phyloP scores from a whole-genome alignment of 2,329 filamentous ascomycete genomes.

The Sarocladiaceae sp. region DNA sequence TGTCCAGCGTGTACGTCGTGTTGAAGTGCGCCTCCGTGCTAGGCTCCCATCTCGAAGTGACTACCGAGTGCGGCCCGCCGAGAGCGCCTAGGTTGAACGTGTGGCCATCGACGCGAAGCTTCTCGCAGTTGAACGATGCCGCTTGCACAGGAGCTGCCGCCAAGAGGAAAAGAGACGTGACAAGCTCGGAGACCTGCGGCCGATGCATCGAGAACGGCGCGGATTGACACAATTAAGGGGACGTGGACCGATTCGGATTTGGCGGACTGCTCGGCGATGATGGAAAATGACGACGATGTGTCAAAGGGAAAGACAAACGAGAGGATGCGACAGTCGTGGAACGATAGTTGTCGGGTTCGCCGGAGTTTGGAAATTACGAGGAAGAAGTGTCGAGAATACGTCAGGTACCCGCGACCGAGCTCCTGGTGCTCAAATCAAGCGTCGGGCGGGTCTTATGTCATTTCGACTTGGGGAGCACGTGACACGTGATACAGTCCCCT shows the following conservation, averaged over 20 bases:
- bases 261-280: too few species aligned
- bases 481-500: neutral
- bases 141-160: slow-evolving; percentile 27
- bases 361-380: too few species aligned
- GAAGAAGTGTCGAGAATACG: too few species aligned
- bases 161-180: slow-evolving; percentile 31
- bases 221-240: neutral
- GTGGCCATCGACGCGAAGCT: slow-evolving; percentile 51
- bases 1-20: slow-evolving; percentile 74
- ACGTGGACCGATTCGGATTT: neutral
- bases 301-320: too few species aligned
- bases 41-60: slow-evolving; percentile 48
- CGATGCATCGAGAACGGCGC: slow-evolving; percentile 2
- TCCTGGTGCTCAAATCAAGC: too few species aligned
- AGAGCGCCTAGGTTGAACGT: slow-evolving; percentile 60
- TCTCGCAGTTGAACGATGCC: slow-evolving; percentile 55
- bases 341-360: too few species aligned
- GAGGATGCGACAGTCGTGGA: too few species aligned
- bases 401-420: too few species aligned
- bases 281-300: too few species aligned
- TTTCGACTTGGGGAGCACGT: neutral
- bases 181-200: neutral
- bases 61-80: slow-evolving; percentile 61
- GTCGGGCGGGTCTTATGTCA: slow-evolving; percentile 1
- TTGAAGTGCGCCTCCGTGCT: slow-evolving; percentile 50